Evolutionary conservation across 441 rosid species (phyloP), one percentile per base, ranked within the genome.

Genomic region (California macrophylla): DNA sequence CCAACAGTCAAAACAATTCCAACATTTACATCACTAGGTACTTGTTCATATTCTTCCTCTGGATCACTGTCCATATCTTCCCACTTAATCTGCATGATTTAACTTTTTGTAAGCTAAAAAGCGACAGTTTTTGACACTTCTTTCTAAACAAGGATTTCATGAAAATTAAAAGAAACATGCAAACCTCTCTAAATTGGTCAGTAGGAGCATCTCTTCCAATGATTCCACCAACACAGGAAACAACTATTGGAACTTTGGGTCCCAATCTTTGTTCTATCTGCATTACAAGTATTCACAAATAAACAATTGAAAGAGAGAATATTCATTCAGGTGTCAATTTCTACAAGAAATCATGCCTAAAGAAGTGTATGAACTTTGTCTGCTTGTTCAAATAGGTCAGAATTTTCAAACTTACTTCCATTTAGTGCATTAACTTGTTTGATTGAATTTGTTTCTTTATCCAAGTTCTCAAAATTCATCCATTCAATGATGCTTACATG

Each of bases 1-100:
- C 96, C 97, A 47, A 93, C 79, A 1, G 96, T 89, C 82, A 93
- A 76, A 30, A 79, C 72, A 12, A 91, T 76, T 67, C 92, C 91
- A 26, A 23, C 24, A 26, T 16, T 69, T 67, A 38, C 18, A 66
- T 15, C 58, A 66, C 18, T 25, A 12, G 32, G 42, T 15, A 9
- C 12, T 34, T 13, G 60, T 23, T 58, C 79, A 45, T n/a, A 68
- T 32, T 61, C 66, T 66, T 29, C 67, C 24, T 32, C 67, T 29
- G 62, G 36, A 38, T 32, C 62, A 61, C 12, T 40, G 54, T 32
- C 47, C 23, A 21, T 38, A 50, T 29, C 64, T 67, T 60, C 76
- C 47, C 58, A 71, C 68, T 82, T 82, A 24, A 85, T 85, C 94
- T 89, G 75, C 62, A 69, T 26, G 50, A 70, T 65, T 66, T 28